A percentile compares a stretch with the other conserved stretches of the same genome.
phyloP scores from a whole-genome alignment of 306 rosid genomes.

The Betula pendula region DNA sequence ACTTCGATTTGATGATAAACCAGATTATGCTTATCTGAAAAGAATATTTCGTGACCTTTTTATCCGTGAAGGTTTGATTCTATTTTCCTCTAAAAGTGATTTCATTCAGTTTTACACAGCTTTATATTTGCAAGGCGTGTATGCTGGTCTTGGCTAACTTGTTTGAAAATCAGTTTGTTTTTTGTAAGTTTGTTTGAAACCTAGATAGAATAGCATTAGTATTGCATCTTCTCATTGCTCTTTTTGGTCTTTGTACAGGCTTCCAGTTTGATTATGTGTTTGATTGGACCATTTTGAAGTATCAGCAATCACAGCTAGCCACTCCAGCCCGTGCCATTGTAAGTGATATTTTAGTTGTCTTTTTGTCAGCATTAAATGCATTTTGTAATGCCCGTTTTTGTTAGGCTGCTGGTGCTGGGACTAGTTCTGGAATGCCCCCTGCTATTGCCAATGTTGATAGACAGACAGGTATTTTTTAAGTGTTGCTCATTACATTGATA shows the following conservation, averaged over 20 bases:
- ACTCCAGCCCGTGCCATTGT: conserved; percentile 74
- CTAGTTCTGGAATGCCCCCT: conserved; percentile 83
- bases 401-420: conserved; percentile 74
- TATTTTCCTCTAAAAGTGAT: conserved; percentile 1
- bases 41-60: conserved; percentile 95
- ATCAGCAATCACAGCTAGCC: conserved; percentile 88
- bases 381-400: conserved; percentile 22
- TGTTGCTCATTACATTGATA: conserved; percentile 17
- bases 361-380: conserved; percentile 19
- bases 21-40: conserved; percentile 94
- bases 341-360: conserved; percentile 15
- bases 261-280: conserved; percentile 96
- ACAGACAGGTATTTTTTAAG: conserved; percentile 56
- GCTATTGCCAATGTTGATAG: conserved; percentile 62
- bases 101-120: neutral
- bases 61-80: conserved; percentile 81
- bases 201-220: neutral
- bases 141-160: conserved; percentile 6
- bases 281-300: conserved; percentile 97
- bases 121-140: neutral
- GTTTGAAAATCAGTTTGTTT: neutral
- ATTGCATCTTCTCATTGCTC: conserved; percentile 17
- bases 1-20: conserved; percentile 88
- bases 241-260: conserved; percentile 48
- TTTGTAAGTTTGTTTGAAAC: neutral